These are phyloP conservation scores for Fusarium sp. DNA, from an alignment of 2,329 filamentous ascomycete genomes.

Conservation along the genomic window DNA sequence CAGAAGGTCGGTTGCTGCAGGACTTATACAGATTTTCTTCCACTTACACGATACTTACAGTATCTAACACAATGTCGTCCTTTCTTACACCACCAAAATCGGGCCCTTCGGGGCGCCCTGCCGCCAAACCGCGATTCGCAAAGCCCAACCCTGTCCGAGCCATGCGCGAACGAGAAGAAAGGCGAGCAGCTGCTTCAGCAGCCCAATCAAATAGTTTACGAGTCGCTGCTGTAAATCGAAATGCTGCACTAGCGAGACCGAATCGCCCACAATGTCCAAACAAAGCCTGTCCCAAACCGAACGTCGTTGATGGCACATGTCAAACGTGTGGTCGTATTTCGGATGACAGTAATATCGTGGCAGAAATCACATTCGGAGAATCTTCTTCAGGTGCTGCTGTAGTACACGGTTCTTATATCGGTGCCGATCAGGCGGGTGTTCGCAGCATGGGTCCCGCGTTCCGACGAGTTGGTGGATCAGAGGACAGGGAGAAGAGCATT, in stretches of 20 bases:
- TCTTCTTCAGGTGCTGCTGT: constrained; percentile 85
- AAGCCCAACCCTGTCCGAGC: constrained; percentile 63
- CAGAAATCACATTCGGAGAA: constrained; percentile 93
- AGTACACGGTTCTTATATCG: constrained; percentile 90
- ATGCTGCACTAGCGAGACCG: constrained; percentile 50
- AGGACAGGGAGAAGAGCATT: constrained; percentile 70
- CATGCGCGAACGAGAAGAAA: constrained; percentile 64
- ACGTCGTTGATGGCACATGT: constrained; percentile 77
- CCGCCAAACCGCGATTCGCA: constrained; percentile 56
- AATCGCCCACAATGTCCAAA: constrained; percentile 66
- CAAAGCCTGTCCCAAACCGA: constrained; percentile 69
- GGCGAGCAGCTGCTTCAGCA: constrained; percentile 53
- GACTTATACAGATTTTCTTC: background rate
- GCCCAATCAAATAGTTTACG: constrained; percentile 43
- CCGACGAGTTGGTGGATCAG: constrained; percentile 67
- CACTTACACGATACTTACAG: constrained; percentile 7
- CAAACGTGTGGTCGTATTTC: constrained; percentile 86
- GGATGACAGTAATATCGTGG: constrained; percentile 88
- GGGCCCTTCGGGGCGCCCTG: constrained; percentile 43
- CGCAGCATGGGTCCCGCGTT: constrained; percentile 74
- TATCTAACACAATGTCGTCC: constrained; percentile 58
- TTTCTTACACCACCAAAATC: constrained; percentile 58
- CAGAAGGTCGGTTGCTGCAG: constrained; percentile 3
- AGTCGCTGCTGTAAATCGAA: constrained; percentile 49
- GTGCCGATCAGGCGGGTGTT: constrained; percentile 84